These are phyloP conservation scores for Alliaria petiolata DNA, from an alignment of 345 rosid species.

Conservation along the genomic window DNA sequence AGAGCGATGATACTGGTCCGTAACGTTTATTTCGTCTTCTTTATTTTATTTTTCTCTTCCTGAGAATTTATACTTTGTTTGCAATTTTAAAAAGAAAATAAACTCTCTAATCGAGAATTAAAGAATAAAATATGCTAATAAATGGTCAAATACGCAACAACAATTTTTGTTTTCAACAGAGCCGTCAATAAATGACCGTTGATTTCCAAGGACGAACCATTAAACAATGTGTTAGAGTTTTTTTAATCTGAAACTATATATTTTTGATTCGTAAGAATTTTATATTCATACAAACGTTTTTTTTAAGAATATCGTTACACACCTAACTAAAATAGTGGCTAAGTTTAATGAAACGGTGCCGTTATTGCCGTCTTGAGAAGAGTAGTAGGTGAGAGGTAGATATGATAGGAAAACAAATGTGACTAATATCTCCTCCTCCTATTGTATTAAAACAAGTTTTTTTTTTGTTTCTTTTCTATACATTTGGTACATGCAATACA, in stretches of 20 bases:
- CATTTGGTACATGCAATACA: not conserved
- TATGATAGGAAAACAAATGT: not conserved
- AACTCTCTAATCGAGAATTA: not conserved
- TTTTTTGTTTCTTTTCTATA: not conserved
- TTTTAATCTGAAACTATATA: not conserved
- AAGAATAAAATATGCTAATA: not conserved
- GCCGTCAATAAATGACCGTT: not conserved
- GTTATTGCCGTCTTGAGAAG: not conserved
- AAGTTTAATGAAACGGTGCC: not conserved
- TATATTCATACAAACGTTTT: not conserved
- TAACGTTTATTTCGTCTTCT: too few relatives aligned
- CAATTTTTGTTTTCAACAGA: not conserved
- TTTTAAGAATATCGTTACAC: not conserved
- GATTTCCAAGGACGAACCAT: not conserved
- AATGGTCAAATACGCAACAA: conserved; percentile 18
- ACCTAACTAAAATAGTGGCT: not conserved
- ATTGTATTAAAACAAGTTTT: too few relatives aligned
- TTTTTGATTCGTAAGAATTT: not conserved
- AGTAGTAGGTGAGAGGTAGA: not conserved
- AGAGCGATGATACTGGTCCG: not conserved
- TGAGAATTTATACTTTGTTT: not conserved
- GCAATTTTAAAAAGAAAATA: not conserved
- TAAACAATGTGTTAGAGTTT: not conserved
- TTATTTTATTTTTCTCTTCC: not conserved
- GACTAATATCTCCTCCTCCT: too few relatives aligned